Percentiles rank a stretch among this genome's conserved stretches.
Conservation (phyloP, 805 yeast genomes). For the Starmera quercuum region DNA sequence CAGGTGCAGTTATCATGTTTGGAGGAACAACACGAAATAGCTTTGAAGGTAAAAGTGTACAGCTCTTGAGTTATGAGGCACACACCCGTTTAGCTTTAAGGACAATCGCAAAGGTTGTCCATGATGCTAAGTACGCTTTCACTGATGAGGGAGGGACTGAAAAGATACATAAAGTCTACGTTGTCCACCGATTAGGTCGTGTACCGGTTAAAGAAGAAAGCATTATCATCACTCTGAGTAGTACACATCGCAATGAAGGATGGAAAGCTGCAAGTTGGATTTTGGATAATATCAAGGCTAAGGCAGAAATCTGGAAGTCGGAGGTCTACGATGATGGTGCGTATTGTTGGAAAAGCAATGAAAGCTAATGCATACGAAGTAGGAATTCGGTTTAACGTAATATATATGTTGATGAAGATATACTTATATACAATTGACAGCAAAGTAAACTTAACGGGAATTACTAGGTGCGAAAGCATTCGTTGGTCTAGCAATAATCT, state of each 20-base stretch:
- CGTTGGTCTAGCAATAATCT: conserved; percentile 47
- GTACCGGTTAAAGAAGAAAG: conserved; percentile 44
- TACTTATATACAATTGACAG: too few species aligned
- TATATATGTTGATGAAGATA: too few species aligned
- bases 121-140: conserved; percentile 22
- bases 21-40: conserved; percentile 43
- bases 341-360: conserved; percentile 36
- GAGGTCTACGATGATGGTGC: conserved; percentile 37
- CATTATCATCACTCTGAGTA: conserved; percentile 34
- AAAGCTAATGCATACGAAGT: too few species aligned
- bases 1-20: conserved; percentile 43
- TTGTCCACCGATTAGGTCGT: conserved; percentile 38
- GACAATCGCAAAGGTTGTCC: conserved; percentile 28
- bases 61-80: conserved; percentile 36
- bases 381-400: too few species aligned
- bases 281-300: conserved; percentile 35
- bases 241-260: conserved; percentile 39
- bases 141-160: conserved; percentile 9
- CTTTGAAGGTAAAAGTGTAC: conserved; percentile 33
- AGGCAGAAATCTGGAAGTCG: conserved; percentile 44
- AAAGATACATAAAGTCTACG: conserved; percentile 27
- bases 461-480: too few species aligned
- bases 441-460: too few species aligned
- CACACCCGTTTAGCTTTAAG: conserved; percentile 33
- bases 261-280: conserved; percentile 39